Evolutionary conservation across 2,329 filamentous ascomycete genomes (phyloP), one percentile per base, ranked within the genome.

Genomic region (Xylariales sp.): DNA sequence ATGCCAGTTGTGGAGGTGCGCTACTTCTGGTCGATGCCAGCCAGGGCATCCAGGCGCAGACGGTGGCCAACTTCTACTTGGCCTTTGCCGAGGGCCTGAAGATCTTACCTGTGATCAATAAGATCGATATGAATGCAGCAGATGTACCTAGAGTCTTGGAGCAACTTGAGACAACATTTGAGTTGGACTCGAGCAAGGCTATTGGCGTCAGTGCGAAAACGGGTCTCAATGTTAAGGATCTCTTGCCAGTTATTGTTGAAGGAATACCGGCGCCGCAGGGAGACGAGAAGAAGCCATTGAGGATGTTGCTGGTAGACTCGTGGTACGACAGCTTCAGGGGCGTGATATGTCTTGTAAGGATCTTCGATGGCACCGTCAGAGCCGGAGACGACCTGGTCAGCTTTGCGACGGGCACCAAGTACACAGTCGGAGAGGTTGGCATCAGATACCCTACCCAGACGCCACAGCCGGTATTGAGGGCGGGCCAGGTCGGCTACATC

Each of bases 261-360:
- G 74, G 84, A 45, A 85, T 98, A 4, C 91, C 93, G 15, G 78
- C 81, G 29, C 93, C 93, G 0, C 64, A 77, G 1, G 93, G 93
- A 4, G 82, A 93, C 52, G 66, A 74, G 40, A 73, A 65, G 12
- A 86, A 82, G 53, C 88, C 89, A 2, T 64, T 96, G 43, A 82
- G 87, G 45, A 76, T 97, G 65, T 71, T 98, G 35, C 79, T 98
- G 11, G 89, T 98, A 20, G 93, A 98, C 64, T 96, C 90, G 16
- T 98, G 93, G 93, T 98, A 98, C 61, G 90, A 95, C 58, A 90
- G 84, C 46, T 98, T 96, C 64, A 86, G 89, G 51, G 93, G 93
- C 10, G 93, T 98, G 25, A 85, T 97, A 40, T 74, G 96, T 38
- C 74, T 98, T 5, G 89, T 98, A 10, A 76, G 93, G 9, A 73